A percentile compares a stretch with the other conserved stretches of the same genome.
Conservation (phyloP, 805 yeast genomes). For the Sungouiozyma ichnusensis region DNA sequence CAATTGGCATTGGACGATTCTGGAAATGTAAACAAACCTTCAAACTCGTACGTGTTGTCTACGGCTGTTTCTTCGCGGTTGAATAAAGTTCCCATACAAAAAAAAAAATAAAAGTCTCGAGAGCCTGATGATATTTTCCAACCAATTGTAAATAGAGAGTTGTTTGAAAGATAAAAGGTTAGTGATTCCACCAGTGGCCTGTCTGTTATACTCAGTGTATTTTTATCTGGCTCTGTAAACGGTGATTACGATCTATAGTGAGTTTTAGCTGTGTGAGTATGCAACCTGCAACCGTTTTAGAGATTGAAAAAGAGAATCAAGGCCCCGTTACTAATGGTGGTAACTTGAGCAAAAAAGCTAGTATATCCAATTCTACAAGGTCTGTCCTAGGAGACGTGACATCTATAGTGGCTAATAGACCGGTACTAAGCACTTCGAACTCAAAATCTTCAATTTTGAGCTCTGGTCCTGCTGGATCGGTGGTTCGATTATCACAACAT, state of each 20-base stretch:
- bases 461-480: background rate
- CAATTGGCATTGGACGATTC: background rate
- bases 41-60: background rate
- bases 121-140: background rate
- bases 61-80: background rate
- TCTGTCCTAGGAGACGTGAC: conserved; percentile 28
- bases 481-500: background rate
- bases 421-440: conserved; percentile 2
- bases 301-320: background rate
- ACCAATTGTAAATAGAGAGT: background rate
- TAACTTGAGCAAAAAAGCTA: background rate
- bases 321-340: background rate
- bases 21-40: background rate
- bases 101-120: background rate
- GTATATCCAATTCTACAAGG: conserved; percentile 11
- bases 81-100: background rate
- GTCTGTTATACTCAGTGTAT: too few relatives aligned
- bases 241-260: too few relatives aligned
- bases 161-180: background rate
- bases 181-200: too few relatives aligned
- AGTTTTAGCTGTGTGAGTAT: background rate
- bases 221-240: too few relatives aligned
- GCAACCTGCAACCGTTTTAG: background rate
- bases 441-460: background rate
- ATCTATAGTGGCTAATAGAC: conserved; percentile 17